Evolutionary conservation across 2,329 filamentous ascomycete species (phyloP).

Genomic region (Alternaria postmessia): DNA sequence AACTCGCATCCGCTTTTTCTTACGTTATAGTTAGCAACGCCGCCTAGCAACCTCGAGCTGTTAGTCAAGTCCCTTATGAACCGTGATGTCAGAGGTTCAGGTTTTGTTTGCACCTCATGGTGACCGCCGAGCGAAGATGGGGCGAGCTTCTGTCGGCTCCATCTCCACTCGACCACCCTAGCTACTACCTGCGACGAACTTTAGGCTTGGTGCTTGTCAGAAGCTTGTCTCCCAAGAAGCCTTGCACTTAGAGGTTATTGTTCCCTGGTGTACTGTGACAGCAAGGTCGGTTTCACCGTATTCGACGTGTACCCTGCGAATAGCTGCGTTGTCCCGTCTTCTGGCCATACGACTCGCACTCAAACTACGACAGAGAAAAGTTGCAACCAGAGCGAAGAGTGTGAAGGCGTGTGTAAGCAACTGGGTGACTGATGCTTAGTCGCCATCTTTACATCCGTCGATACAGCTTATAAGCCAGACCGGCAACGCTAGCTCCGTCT

Average conservation of each 20-base stretch:
- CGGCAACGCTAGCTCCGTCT: background rate
- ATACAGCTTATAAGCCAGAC: background rate
- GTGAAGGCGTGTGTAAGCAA: background rate
- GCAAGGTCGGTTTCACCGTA: background rate
- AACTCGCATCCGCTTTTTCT: conserved; percentile 11
- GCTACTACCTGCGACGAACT: background rate
- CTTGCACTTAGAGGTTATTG: background rate
- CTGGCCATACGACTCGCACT: background rate
- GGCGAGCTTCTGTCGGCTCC: background rate
- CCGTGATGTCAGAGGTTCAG: conserved; percentile 12
- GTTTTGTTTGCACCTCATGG: background rate
- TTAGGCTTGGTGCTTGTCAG: background rate
- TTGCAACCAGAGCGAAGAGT: background rate
- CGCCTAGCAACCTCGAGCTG: background rate
- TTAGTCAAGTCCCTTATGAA: conserved; percentile 8
- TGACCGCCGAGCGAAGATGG: conserved; percentile 1
- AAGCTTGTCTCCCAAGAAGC: background rate
- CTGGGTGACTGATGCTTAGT: conserved; percentile 2
- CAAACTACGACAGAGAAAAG: background rate
- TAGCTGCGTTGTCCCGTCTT: background rate
- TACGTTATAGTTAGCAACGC: conserved; percentile 14
- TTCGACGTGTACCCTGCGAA: background rate
- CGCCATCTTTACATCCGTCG: background rate
- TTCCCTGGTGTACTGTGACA: background rate
- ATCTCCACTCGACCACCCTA: background rate